A percentile compares a stretch with the other conserved stretches of the same genome.
phyloP scores from a whole-genome alignment of 2,329 filamentous ascomycete species.

The Fusarium udum region DNA sequence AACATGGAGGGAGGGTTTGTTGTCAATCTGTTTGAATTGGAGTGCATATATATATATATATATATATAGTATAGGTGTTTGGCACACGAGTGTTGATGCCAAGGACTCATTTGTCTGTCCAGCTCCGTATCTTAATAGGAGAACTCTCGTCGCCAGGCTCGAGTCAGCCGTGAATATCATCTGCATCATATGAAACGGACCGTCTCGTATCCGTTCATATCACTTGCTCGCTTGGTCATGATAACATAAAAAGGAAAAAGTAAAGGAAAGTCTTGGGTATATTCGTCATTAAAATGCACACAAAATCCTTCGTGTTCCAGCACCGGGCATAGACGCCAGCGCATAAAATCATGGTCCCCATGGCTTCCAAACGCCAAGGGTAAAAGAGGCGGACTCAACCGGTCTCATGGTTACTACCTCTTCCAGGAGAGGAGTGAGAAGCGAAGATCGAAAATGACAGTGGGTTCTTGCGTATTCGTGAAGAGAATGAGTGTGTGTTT shows the following conservation, averaged over 20 bases:
- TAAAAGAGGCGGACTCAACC: conserved; percentile 25
- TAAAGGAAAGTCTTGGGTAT: conserved; percentile 42
- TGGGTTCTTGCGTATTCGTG: conserved; percentile 15
- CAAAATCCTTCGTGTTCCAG: conserved; percentile 33
- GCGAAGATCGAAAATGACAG: conserved; percentile 19
- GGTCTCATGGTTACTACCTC: conserved; percentile 21
- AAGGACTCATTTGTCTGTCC: conserved; percentile 13
- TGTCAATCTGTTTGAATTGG: conserved; percentile 28
- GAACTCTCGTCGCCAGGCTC: conserved; percentile 2
- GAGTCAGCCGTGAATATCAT: conserved; percentile 12
- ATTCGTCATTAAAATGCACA: conserved; percentile 45
- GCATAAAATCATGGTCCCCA: conserved; percentile 17
- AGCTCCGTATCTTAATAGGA: conserved; percentile 6
- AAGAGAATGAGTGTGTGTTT: conserved; percentile 20
- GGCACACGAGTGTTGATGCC: neutral
- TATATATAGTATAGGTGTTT: neutral
- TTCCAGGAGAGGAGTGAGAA: conserved; percentile 31
- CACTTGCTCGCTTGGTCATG: conserved; percentile 29
- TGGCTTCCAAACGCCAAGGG: neutral
- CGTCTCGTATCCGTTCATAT: conserved; percentile 14
- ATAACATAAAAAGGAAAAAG: conserved; percentile 22
- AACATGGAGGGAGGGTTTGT: neutral
- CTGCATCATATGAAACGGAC: conserved; percentile 12
- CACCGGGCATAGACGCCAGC: conserved; percentile 18
- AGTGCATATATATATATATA: conserved; percentile 2